Evolutionary conservation across 768 basidiomycete genomes (phyloP).

Genomic region (Boletus vermiculosoides): DNA sequence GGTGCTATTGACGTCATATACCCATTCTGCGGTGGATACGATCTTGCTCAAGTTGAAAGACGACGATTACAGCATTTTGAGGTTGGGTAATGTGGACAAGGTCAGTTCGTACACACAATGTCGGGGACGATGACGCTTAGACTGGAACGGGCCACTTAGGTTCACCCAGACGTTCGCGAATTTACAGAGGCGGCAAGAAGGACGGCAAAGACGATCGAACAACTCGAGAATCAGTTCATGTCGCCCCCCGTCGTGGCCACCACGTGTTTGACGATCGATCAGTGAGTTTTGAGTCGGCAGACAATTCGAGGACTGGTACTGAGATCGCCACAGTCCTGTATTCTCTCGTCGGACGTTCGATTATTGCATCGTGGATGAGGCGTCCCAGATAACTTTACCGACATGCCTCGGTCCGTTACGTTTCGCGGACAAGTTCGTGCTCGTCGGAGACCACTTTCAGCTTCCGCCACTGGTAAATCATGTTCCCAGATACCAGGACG

Average conservation of each 20-base stretch:
- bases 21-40: slow-evolving; percentile 98
- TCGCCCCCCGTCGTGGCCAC: slow-evolving; percentile 92
- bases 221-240: slow-evolving; percentile 82
- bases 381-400: slow-evolving; percentile 95
- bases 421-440: slow-evolving; percentile 85
- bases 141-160: slow-evolving; percentile 40
- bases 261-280: slow-evolving; percentile 90
- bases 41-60: slow-evolving; percentile 79
- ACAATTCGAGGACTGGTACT: slow-evolving; percentile 1
- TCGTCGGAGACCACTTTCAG: slow-evolving; percentile 97
- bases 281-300: slow-evolving; percentile 53
- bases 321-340: slow-evolving; percentile 55
- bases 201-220: slow-evolving; percentile 66
- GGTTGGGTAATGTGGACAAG: slow-evolving; percentile 92
- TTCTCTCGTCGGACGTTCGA: slow-evolving; percentile 87
- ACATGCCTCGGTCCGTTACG: slow-evolving; percentile 93
- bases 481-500: background rate
- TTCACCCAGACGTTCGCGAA: slow-evolving; percentile 77
- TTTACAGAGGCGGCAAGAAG: slow-evolving; percentile 62
- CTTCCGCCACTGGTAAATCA: slow-evolving; percentile 82
- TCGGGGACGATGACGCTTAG: background rate
- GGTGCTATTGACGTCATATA: slow-evolving; percentile 88
- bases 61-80: slow-evolving; percentile 70
- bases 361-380: slow-evolving; percentile 97
- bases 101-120: slow-evolving; percentile 37